These are phyloP conservation scores for Leonotis leonurus DNA, from an alignment of 257 asterid species.

Conservation along the genomic window DNA sequence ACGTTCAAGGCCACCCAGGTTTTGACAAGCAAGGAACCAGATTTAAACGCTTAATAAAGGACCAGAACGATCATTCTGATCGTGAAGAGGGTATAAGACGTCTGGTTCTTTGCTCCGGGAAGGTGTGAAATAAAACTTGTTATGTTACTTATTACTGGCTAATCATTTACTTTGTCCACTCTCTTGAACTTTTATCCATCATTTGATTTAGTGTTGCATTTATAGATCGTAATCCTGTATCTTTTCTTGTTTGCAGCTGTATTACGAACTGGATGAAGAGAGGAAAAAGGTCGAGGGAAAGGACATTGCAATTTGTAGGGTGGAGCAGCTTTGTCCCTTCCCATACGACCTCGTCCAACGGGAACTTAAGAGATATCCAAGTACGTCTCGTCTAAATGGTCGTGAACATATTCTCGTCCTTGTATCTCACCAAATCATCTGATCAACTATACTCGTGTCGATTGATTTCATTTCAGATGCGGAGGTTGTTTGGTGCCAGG, in stretches of 20 bases:
- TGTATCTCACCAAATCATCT: too few species aligned
- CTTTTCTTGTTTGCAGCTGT: slow-evolving; percentile 40
- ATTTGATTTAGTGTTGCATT: background rate
- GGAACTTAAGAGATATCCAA: slow-evolving; percentile 89
- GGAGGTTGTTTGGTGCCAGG: slow-evolving; percentile 94
- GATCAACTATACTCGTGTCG: too few species aligned
- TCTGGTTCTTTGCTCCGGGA: slow-evolving; percentile 85
- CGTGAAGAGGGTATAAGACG: slow-evolving; percentile 83
- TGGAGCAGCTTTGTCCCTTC: slow-evolving; percentile 95
- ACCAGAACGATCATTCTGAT: slow-evolving; percentile 69
- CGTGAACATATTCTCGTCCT: too few species aligned
- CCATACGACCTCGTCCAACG: slow-evolving; percentile 86
- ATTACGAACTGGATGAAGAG: slow-evolving; percentile 80
- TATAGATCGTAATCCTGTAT: background rate
- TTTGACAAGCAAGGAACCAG: slow-evolving; percentile 97
- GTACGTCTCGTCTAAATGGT: too few species aligned
- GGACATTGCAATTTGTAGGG: slow-evolving; percentile 85
- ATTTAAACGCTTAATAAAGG: slow-evolving; percentile 90
- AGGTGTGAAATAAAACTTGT: slow-evolving; percentile 41
- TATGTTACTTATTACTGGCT: background rate
- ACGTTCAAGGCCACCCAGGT: slow-evolving; percentile 92
- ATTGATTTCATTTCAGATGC: too few species aligned
- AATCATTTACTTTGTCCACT: too few species aligned
- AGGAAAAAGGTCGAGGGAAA: slow-evolving; percentile 59
- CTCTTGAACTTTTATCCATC: background rate